Percentiles rank a stretch among this genome's conserved stretches.
Evolutionary conservation across 2,329 filamentous ascomycete species (phyloP).

Genomic region (Purpureocillium takamizusanense): DNA sequence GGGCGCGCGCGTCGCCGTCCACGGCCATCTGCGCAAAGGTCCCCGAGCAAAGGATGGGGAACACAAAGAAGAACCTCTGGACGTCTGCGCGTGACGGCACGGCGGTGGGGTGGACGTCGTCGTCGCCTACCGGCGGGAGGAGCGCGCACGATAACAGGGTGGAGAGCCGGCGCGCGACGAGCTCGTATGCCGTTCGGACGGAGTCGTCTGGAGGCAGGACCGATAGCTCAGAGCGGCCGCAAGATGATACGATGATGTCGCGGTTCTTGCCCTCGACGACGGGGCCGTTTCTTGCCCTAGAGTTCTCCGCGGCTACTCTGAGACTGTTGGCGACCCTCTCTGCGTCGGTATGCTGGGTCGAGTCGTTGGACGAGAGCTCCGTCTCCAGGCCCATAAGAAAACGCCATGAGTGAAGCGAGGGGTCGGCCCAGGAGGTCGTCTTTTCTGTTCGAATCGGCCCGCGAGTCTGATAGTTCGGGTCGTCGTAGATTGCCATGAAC

Average conservation of each 20-base stretch:
- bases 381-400: not conserved
- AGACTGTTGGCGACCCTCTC: too few relatives aligned
- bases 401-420: not conserved
- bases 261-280: not conserved
- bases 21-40: slow-evolving; percentile 13
- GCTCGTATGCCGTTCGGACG: slow-evolving; percentile 11
- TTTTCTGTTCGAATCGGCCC: not conserved
- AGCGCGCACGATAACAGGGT: slow-evolving; percentile 8
- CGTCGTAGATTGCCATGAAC: slow-evolving; percentile 14
- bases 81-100: slow-evolving; percentile 7
- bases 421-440: not conserved
- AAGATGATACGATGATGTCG: slow-evolving; percentile 1
- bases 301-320: too few relatives aligned
- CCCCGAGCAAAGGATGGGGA: slow-evolving; percentile 18
- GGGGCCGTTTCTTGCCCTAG: not conserved
- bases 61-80: slow-evolving; percentile 16
- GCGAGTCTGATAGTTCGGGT: slow-evolving; percentile 8
- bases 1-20: slow-evolving; percentile 14
- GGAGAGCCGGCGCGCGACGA: slow-evolving; percentile 9
- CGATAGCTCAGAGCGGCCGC: too few relatives aligned
- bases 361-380: not conserved
- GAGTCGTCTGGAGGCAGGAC: not conserved
- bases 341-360: too few relatives aligned
- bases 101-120: not conserved
- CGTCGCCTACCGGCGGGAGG: not conserved